Percentiles rank a stretch among this genome's conserved stretches.
Evolutionary conservation across 2,329 filamentous ascomycete species (phyloP).

Genomic region (Talaromyces rugulosus): DNA sequence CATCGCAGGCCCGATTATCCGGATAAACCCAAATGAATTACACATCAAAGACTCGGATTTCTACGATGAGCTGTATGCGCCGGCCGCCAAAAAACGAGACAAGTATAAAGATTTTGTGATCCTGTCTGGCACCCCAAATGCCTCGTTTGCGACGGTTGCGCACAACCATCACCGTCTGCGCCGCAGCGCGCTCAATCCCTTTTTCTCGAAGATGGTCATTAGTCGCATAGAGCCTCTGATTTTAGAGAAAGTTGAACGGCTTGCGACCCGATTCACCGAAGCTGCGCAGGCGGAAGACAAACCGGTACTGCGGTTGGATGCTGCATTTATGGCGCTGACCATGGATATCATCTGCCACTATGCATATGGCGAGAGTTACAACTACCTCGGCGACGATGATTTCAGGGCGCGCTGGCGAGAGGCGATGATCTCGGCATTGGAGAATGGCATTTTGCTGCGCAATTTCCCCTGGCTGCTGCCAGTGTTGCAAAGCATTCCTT

Average conservation of each 20-base stretch:
- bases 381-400: conserved; percentile 26
- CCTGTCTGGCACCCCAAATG: conserved; percentile 16
- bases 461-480: conserved; percentile 9
- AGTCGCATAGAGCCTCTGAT: conserved; percentile 34
- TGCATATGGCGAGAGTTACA: conserved; percentile 31
- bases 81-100: conserved; percentile 21
- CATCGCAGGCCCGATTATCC: conserved; percentile 29
- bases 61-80: conserved; percentile 31
- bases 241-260: conserved; percentile 27
- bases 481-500: conserved; percentile 3
- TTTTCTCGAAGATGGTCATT: conserved; percentile 33
- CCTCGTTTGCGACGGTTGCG: conserved; percentile 19
- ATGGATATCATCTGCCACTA: conserved; percentile 38
- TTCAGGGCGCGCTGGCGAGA: conserved; percentile 22
- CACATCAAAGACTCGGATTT: conserved; percentile 31
- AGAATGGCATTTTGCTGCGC: conserved; percentile 9
- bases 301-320: conserved; percentile 20
- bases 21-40: conserved; percentile 31
- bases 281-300: conserved; percentile 12
- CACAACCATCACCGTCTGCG: conserved; percentile 24
- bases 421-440: conserved; percentile 17
- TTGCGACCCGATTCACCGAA: conserved; percentile 23
- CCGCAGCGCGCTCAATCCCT: conserved; percentile 19
- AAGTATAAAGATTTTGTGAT: conserved; percentile 21
- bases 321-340: conserved; percentile 26